Percentiles rank a stretch among this genome's conserved stretches.
These are phyloP conservation scores for Tripidium arundinaceum DNA, from an alignment of 202 grass and related monocot species.

Conservation along the genomic window DNA sequence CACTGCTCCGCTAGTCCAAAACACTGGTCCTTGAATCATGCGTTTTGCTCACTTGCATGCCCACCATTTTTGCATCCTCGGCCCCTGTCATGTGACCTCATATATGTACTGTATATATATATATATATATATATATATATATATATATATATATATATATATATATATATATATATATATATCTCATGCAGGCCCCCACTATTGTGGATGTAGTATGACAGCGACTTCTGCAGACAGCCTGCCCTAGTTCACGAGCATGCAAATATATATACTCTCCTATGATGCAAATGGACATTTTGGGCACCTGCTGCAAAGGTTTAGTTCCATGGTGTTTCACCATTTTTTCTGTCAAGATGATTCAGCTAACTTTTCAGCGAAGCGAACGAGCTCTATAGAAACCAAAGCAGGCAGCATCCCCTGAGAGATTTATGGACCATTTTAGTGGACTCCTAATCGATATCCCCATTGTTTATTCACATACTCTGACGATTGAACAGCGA, in stretches of 20 bases:
- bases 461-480: neutral
- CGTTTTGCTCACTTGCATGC: slow-evolving; percentile 27
- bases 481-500: slow-evolving; percentile 8
- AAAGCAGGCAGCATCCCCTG: neutral
- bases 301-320: neutral
- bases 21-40: slow-evolving; percentile 53
- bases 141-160: neutral
- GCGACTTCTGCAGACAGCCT: slow-evolving; percentile 11
- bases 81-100: slow-evolving; percentile 32
- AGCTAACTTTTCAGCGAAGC: no score
- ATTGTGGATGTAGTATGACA: slow-evolving; percentile 23
- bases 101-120: neutral
- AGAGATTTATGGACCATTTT: neutral
- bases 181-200: neutral
- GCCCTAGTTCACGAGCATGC: slow-evolving; percentile 28
- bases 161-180: neutral
- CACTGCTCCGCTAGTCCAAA: slow-evolving; percentile 37
- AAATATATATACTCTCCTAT: neutral
- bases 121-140: neutral
- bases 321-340: no score
- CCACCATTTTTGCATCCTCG: slow-evolving; percentile 37
- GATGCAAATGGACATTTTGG: neutral
- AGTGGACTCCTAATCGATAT: neutral
- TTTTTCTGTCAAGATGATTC: no score
- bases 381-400: no score